Evolutionary conservation across 2,329 filamentous ascomycete genomes (phyloP), one percentile per base, ranked within the genome.

Genomic region (Calonectria naviculata): DNA sequence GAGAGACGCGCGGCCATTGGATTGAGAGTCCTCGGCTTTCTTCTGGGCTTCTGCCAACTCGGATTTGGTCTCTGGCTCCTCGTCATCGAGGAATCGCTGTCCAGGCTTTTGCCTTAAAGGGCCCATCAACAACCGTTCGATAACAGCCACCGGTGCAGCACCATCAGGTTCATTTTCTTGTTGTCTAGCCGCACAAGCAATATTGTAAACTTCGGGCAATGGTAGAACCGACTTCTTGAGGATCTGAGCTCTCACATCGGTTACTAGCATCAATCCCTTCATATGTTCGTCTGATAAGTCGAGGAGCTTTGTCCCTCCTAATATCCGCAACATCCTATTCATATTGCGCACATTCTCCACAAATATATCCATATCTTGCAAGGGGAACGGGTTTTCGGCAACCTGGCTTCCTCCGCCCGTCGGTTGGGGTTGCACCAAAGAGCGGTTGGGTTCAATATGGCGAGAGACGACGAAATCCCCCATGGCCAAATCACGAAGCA

Each of bases 261-360:
- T 74, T 7, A 78, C 78, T n/a, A 72, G 74, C 60, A 83, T 73
- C 44, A 78, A 79, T 1, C 73, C 71, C 36, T 76, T 77, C 47
- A 81, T 72, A 28, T 76, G 68, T 13, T 76, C 74, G 28, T 76
- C 71, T 10, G 75, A 78, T 44, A 78, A 61, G 52, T 78, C 73
- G 13, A 81, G 79, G 5, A 74, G 44, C 29, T 69, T 70, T 21
- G 72, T 62, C 21, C 76, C 71, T 4, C 80, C 79, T 65, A 87
- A 75, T n/a, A 82, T 80, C 44, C 79, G 78, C 34, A 88, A 71
- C 87, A 89, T 88, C 60, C 83, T 81, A 67, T 83, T 83, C 68
- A 88, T 82, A 61, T 89, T 89, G 68, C 75, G 74, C 24, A 87
- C 71, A 70, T 89, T 89, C 62, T 88, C 86, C 17, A 79, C 71